phyloP scores from a whole-genome alignment of 306 rosid genomes.

The Inga oerstediana region DNA sequence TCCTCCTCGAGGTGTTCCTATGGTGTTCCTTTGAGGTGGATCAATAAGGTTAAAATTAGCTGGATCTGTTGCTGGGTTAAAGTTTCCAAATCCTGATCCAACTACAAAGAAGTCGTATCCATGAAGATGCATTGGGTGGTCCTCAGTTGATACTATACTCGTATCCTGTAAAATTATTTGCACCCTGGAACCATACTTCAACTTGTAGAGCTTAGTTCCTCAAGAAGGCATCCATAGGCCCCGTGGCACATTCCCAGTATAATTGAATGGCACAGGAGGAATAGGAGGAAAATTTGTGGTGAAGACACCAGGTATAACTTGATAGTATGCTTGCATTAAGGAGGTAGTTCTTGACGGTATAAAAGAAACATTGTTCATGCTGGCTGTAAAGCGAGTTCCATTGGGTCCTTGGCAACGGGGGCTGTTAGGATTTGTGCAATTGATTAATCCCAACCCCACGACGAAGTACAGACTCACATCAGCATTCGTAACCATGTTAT shows the following conservation, averaged over 20 bases:
- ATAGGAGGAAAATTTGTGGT: slow-evolving; percentile 6
- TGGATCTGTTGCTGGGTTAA: slow-evolving; percentile 8
- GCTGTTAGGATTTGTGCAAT: slow-evolving; percentile 39
- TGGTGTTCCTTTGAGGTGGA: slow-evolving; percentile 16
- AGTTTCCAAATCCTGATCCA: slow-evolving; percentile 13
- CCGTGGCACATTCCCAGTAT: slow-evolving; percentile 11
- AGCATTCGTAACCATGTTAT: neutral
- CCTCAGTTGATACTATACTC: slow-evolving; percentile 13
- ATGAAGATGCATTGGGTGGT: slow-evolving; percentile 14
- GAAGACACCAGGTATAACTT: neutral
- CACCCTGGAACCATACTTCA: slow-evolving; percentile 5
- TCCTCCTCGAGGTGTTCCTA: slow-evolving; percentile 23
- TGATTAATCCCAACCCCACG: slow-evolving; percentile 13
- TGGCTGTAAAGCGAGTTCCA: slow-evolving; percentile 38
- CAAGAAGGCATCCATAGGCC: slow-evolving; percentile 12
- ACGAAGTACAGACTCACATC: neutral
- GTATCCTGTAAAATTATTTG: slow-evolving; percentile 4
- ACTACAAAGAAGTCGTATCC: slow-evolving; percentile 1
- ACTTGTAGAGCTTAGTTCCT: slow-evolving; percentile 13
- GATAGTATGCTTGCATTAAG: slow-evolving; percentile 9
- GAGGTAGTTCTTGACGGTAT: slow-evolving; percentile 45
- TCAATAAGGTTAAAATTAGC: slow-evolving; percentile 14
- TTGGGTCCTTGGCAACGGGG: slow-evolving; percentile 76
- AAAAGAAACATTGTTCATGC: slow-evolving; percentile 29
- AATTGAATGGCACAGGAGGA: slow-evolving; percentile 7